These are phyloP conservation scores for Magnolia sinica DNA, from an alignment of 164 flowering plant genomes.

Conservation along the genomic window DNA sequence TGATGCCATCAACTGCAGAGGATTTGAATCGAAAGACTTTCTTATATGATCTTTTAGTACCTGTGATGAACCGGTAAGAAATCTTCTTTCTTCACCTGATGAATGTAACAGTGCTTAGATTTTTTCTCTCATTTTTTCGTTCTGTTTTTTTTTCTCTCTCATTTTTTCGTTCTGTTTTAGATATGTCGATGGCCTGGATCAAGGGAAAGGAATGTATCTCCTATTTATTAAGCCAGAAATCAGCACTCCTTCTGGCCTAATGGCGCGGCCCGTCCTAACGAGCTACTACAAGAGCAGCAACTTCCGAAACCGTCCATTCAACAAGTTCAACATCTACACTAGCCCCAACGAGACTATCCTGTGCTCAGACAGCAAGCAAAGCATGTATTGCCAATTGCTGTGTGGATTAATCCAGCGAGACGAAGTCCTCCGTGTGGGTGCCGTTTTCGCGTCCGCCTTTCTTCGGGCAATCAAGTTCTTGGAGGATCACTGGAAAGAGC, in stretches of 20 bases:
- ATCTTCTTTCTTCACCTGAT: not conserved
- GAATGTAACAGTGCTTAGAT: not conserved
- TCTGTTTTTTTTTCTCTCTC: not conserved
- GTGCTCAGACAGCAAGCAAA: constrained; percentile 57
- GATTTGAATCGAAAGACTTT: constrained; percentile 51
- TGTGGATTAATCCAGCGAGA: constrained; percentile 56
- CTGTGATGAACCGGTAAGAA: constrained; percentile 52
- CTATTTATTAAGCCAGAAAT: constrained; percentile 42
- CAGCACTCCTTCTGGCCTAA: constrained; percentile 36
- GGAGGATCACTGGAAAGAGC: constrained; percentile 51
- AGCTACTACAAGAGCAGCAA: constrained; percentile 43
- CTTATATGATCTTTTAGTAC: constrained; percentile 45
- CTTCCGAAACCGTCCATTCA: constrained; percentile 36
- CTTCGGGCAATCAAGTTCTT: constrained; percentile 63
- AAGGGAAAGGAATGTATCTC: constrained; percentile 68
- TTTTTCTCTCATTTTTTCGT: not conserved
- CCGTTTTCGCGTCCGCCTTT: constrained; percentile 77
- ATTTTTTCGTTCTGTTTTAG: constrained; percentile 25
- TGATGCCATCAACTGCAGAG: constrained; percentile 56
- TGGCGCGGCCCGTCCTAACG: constrained; percentile 43
- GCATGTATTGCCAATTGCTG: constrained; percentile 78
- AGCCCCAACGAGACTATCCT: constrained; percentile 53
- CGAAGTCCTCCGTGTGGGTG: constrained; percentile 70
- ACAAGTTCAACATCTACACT: constrained; percentile 31
- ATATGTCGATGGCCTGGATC: constrained; percentile 49